Conservation (phyloP, 768 basidiomycete species). For the Dictyophora rubrovolvata region DNA sequence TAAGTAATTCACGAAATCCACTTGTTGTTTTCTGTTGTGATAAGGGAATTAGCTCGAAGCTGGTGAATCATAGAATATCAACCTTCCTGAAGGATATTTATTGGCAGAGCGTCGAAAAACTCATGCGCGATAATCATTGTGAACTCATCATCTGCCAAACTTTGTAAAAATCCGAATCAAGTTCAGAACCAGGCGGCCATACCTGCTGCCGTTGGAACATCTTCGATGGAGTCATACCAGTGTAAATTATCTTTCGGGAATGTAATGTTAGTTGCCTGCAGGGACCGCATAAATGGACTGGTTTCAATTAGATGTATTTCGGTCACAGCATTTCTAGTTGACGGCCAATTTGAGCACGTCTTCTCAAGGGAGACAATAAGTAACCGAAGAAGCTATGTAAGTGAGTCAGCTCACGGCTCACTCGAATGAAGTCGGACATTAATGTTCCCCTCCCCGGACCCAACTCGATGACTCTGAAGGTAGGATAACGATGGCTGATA, state of each 20-base stretch:
- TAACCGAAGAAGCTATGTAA: background rate
- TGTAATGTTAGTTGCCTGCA: constrained; percentile 48
- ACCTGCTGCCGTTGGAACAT: constrained; percentile 38
- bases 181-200: constrained; percentile 6
- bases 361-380: constrained; percentile 11
- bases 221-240: constrained; percentile 70
- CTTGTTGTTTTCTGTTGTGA: constrained; percentile 52
- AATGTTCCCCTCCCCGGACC: constrained; percentile 92
- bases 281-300: constrained; percentile 50
- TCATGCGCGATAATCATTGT: constrained; percentile 92
- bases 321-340: constrained; percentile 32
- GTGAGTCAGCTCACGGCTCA: constrained; percentile 26
- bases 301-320: constrained; percentile 68
- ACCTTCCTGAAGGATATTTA: constrained; percentile 75
- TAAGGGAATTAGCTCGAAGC: background rate
- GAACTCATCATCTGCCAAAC: constrained; percentile 32
- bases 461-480: constrained; percentile 74
- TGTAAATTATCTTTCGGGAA: constrained; percentile 22
- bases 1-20: constrained; percentile 82
- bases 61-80: constrained; percentile 9
- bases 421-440: constrained; percentile 80
- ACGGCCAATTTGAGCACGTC: constrained; percentile 30
- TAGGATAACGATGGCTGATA: constrained; percentile 43
- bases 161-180: background rate
- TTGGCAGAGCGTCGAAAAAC: constrained; percentile 93